Evolutionary conservation across 352 stramenopile species (phyloP).

Genomic region (Globisporangium lucens): DNA sequence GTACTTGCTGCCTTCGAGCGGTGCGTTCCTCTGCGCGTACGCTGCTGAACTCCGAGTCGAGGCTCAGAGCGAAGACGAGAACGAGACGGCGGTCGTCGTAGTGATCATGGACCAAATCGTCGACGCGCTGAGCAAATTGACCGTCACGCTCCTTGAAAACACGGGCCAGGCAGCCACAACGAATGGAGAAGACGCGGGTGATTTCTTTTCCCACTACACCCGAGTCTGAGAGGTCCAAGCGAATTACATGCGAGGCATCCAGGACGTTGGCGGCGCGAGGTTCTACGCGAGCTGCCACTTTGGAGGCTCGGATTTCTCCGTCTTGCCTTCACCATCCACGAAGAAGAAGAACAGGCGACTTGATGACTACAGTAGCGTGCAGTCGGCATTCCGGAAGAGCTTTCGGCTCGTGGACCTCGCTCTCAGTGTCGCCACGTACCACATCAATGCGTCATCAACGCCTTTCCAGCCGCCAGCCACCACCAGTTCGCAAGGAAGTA

Average conservation of each 20-base stretch:
- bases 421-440: constrained; percentile 12
- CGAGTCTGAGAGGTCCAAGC: constrained; percentile 5
- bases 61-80: background rate
- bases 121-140: constrained; percentile 10
- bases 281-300: constrained; percentile 19
- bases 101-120: background rate
- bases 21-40: constrained; percentile 12
- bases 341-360: background rate
- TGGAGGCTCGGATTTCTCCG: constrained; percentile 7
- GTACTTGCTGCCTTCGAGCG: constrained; percentile 14
- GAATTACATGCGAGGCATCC: constrained; percentile 11
- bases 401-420: constrained; percentile 10
- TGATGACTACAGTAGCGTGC: constrained; percentile 15
- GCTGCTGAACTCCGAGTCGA: constrained; percentile 3
- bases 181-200: background rate
- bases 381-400: constrained; percentile 4
- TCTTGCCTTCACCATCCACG: background rate
- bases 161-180: background rate
- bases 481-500: background rate
- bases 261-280: background rate
- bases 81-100: background rate
- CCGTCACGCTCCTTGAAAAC: constrained; percentile 12
- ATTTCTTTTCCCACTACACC: background rate
- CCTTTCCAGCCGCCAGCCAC: background rate
- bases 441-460: constrained; percentile 5